phyloP scores from a whole-genome alignment of 768 basidiomycete species.

The Macrolepiota dolichaula region DNA sequence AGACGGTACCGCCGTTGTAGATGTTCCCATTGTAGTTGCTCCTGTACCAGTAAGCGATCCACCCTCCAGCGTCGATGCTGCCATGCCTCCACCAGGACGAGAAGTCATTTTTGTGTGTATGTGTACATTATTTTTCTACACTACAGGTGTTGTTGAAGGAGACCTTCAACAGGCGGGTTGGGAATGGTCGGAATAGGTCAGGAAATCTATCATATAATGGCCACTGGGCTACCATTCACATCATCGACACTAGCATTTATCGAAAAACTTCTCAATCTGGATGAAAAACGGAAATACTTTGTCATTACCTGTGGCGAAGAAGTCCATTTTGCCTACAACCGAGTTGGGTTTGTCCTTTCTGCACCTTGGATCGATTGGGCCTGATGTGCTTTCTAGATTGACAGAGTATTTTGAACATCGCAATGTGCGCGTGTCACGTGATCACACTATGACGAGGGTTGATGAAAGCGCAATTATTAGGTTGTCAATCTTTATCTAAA shows the following conservation, averaged over 20 bases:
- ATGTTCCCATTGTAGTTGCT: no score
- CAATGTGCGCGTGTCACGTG: slow-evolving; percentile 21
- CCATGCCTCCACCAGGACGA: slow-evolving; percentile 2
- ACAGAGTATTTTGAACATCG: slow-evolving; percentile 65
- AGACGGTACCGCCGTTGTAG: no score
- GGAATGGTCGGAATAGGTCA: slow-evolving; percentile 63
- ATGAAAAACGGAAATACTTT: slow-evolving; percentile 45
- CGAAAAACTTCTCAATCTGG: slow-evolving; percentile 61
- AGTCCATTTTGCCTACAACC: slow-evolving; percentile 50
- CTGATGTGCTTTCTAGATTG: slow-evolving; percentile 20
- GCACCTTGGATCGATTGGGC: not conserved
- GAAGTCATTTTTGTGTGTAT: slow-evolving; percentile 27
- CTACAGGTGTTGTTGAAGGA: not conserved
- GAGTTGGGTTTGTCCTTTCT: slow-evolving; percentile 35
- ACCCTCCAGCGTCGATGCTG: no score
- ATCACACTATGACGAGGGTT: not conserved
- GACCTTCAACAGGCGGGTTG: slow-evolving; percentile 42
- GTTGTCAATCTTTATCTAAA: slow-evolving; percentile 62
- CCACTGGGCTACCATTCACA: not conserved
- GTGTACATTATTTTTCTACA: not conserved
- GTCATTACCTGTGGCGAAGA: slow-evolving; percentile 63
- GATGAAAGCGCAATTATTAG: slow-evolving; percentile 13
- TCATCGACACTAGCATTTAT: slow-evolving; percentile 47
- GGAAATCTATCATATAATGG: not conserved
- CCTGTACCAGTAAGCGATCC: no score